phyloP scores from a whole-genome alignment of 2,329 filamentous ascomycete genomes.

The Monilinia vaccinii-corymbosi region DNA sequence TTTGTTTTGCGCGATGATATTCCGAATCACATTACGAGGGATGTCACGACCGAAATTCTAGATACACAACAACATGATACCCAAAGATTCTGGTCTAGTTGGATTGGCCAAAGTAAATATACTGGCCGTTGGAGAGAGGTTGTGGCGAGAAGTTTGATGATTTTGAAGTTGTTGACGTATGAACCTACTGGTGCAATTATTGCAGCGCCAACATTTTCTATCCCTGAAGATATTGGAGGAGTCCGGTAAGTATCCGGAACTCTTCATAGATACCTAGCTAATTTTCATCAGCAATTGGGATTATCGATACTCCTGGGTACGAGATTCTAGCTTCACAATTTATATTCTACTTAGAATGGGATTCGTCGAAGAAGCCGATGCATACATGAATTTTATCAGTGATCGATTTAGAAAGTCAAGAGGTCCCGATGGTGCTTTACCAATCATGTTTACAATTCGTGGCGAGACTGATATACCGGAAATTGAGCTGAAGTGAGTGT shows the following conservation, averaged over 20 bases:
- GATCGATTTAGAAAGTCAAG: slow-evolving; percentile 56
- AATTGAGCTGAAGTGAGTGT: slow-evolving; percentile 42
- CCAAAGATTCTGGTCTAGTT: slow-evolving; percentile 63
- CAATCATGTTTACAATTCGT: slow-evolving; percentile 75
- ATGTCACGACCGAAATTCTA: slow-evolving; percentile 49
- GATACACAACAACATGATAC: slow-evolving; percentile 59
- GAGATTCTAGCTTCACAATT: slow-evolving; percentile 69
- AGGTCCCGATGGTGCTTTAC: slow-evolving; percentile 51
- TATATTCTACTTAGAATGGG: slow-evolving; percentile 70
- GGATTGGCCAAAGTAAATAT: slow-evolving; percentile 63
- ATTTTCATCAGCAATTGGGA: slow-evolving; percentile 47
- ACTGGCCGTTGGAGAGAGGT: slow-evolving; percentile 65
- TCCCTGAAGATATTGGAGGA: slow-evolving; percentile 66
- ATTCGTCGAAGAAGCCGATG: slow-evolving; percentile 66
- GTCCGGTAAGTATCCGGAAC: slow-evolving; percentile 31
- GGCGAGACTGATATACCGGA: slow-evolving; percentile 69
- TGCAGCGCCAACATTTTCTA: slow-evolving; percentile 67
- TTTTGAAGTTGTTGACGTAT: slow-evolving; percentile 68
- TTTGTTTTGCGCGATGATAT: slow-evolving; percentile 59
- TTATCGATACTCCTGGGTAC: slow-evolving; percentile 70
- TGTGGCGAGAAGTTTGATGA: slow-evolving; percentile 60
- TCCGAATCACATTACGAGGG: slow-evolving; percentile 45
- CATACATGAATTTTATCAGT: slow-evolving; percentile 72
- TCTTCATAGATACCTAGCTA: background rate
- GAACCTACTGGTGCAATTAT: slow-evolving; percentile 72